A percentile compares a stretch with the other conserved stretches of the same genome.
phyloP scores from a whole-genome alignment of 305 asterid species.

The Solanum aculeatissimum region DNA sequence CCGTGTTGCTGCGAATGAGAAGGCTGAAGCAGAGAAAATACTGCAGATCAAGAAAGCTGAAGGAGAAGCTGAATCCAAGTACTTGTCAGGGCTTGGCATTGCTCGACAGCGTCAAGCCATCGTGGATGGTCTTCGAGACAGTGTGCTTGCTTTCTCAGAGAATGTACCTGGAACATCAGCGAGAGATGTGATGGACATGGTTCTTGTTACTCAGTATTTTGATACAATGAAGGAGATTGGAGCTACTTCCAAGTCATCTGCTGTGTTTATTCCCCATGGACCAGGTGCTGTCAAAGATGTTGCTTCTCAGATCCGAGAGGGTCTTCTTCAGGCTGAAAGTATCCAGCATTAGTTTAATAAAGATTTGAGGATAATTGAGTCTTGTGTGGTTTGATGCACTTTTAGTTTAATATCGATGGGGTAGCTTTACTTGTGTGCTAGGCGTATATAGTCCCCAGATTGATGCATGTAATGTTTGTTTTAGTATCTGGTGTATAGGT shows the following conservation, averaged over 20 bases:
- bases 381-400: background rate
- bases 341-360: background rate
- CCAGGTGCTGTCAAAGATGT: slow-evolving; percentile 31
- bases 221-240: slow-evolving; percentile 33
- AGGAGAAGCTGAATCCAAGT: slow-evolving; percentile 36
- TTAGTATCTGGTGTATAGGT: background rate
- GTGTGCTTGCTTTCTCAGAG: slow-evolving; percentile 28
- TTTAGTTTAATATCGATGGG: background rate
- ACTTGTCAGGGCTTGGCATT: slow-evolving; percentile 28
- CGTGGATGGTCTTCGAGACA: slow-evolving; percentile 27
- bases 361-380: background rate
- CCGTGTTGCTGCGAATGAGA: slow-evolving; percentile 34
- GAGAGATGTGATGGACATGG: slow-evolving; percentile 34
- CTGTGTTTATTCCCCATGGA: slow-evolving; percentile 27
- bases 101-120: slow-evolving; percentile 35
- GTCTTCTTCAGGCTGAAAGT: slow-evolving; percentile 23
- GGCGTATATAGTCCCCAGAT: background rate
- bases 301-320: slow-evolving; percentile 25
- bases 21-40: slow-evolving; percentile 36
- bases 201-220: slow-evolving; percentile 25
- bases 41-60: slow-evolving; percentile 35
- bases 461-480: background rate
- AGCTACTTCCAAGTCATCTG: slow-evolving; percentile 23
- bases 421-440: background rate
- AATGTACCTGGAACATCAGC: slow-evolving; percentile 31